Evolutionary conservation across 1,139 yeast genomes (phyloP).

Genomic region (Cylindricascospora bacillispora): DNA sequence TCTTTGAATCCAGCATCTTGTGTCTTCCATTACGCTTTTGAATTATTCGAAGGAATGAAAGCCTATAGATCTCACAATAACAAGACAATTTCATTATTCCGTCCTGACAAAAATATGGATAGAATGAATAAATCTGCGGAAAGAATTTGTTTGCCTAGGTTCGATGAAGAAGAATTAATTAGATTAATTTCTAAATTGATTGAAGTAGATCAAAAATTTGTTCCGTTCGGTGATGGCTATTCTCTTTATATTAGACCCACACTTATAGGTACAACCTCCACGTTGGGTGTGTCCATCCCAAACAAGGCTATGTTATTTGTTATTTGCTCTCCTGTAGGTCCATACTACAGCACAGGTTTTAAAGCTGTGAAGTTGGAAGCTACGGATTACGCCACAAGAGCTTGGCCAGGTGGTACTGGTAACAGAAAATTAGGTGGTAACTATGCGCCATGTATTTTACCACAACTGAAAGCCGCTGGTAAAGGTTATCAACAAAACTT

Average conservation of each 20-base stretch:
- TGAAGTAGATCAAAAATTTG: conserved; percentile 55
- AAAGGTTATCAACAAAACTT: conserved; percentile 88
- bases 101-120: conserved; percentile 81
- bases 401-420: conserved; percentile 99
- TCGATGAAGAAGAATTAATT: conserved; percentile 63
- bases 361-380: conserved; percentile 89
- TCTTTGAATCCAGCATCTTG: conserved; percentile 73
- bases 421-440: conserved; percentile 91
- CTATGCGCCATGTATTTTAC: conserved; percentile 86
- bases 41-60: conserved; percentile 91
- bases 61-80: conserved; percentile 69
- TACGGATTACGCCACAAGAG: conserved; percentile 85
- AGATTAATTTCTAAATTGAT: conserved; percentile 63
- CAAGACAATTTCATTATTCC: conserved; percentile 64
- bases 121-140: conserved; percentile 84
- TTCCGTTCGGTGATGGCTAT: conserved; percentile 75
- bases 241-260: conserved; percentile 89
- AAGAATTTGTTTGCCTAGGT: conserved; percentile 74
- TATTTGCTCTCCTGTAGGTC: conserved; percentile 91
- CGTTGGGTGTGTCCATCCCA: conserved; percentile 74
- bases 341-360: conserved; percentile 77
- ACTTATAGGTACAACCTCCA: conserved; percentile 77
- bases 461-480: conserved; percentile 74
- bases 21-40: conserved; percentile 91
- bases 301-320: conserved; percentile 66